Base-by-base conservation (phyloP, 2,329 filamentous ascomycete species). In the Aspergillus proliferans region DNA sequence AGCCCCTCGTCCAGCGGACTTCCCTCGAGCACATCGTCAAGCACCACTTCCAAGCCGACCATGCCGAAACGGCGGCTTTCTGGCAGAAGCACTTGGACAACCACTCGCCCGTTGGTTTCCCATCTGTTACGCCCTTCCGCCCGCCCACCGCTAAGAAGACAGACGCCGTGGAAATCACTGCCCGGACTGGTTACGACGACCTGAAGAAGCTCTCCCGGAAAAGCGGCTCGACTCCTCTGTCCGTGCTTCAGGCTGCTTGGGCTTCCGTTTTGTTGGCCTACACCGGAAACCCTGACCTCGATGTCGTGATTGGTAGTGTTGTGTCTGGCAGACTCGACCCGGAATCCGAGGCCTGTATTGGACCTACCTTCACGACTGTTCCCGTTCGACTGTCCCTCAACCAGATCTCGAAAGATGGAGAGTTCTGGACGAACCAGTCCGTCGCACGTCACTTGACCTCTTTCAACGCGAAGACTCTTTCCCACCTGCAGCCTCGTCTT, bases 161-260 rank as follows among this genome's bases (percentile, higher is more conserved):
- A 1, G 55, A 50, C 26, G 50, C 50, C n/a, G 55, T 59, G 10
- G 60, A 63, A 43, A 53, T 61, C 3, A 49, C 49, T n/a, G 55
- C 59, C 21, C 39, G 28, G n/a, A 57, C 51, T 4, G 55, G 49
- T 30, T 52, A 63, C 19, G 52, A 54, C 26, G 4, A 62, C 44
- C 50, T 72, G 60, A 51, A 67, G 55, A 55, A 56, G 57, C 45
- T 61, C 59, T 44, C 70, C 38, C 60, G 54, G 19, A 46, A 26
- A 3, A 47, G 69, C 15, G 59, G 58, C 2, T 57, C 58, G 0
- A 66, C 67, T 2, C 67, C 67, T 2, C 53, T 69, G 24, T 60
- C 67, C 0, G 57, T 68, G 4, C 55, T 70, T 7, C 69, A 71
- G 43, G 66, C 67, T 12, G 61, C 67, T 18, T 71, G 67, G 68